Conservation (phyloP, 306 rosid species). For the Cucurbita ficifolia region DNA sequence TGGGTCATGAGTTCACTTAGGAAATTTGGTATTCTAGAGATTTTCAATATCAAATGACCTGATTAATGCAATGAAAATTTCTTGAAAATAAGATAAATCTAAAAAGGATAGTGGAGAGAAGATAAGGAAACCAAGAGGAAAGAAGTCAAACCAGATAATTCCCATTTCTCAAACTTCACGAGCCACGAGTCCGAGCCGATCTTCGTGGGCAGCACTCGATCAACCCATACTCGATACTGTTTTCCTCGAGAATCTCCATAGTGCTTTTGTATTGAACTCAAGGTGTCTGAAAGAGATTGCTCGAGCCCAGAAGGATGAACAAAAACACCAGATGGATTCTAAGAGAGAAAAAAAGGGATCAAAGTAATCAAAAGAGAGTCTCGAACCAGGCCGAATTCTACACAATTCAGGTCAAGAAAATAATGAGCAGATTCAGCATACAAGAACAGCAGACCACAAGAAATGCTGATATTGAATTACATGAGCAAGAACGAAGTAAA, state of each 20-base stretch:
- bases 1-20: neutral
- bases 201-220: slow-evolving; percentile 32
- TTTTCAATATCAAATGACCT: neutral
- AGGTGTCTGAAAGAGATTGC: slow-evolving; percentile 17
- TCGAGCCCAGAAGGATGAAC: slow-evolving; percentile 66
- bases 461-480: neutral
- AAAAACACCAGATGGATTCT: slow-evolving; percentile 39
- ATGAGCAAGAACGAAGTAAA: neutral
- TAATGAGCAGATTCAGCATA: neutral
- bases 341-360: slow-evolving; percentile 11
- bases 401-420: neutral
- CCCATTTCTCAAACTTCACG: slow-evolving; percentile 66
- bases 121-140: neutral
- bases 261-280: slow-evolving; percentile 20
- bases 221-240: slow-evolving; percentile 55
- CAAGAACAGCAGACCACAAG: neutral
- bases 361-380: slow-evolving; percentile 5
- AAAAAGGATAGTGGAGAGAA: neutral
- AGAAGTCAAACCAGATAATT: slow-evolving; percentile 33
- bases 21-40: neutral
- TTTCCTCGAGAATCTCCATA: slow-evolving; percentile 73
- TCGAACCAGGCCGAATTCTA: neutral
- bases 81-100: neutral
- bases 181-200: slow-evolving; percentile 53
- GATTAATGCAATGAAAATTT: neutral